Percentiles rank a stretch among this genome's conserved stretches.
Evolutionary conservation across 768 basidiomycete genomes (phyloP).

Genomic region (Hericium alpestre): DNA sequence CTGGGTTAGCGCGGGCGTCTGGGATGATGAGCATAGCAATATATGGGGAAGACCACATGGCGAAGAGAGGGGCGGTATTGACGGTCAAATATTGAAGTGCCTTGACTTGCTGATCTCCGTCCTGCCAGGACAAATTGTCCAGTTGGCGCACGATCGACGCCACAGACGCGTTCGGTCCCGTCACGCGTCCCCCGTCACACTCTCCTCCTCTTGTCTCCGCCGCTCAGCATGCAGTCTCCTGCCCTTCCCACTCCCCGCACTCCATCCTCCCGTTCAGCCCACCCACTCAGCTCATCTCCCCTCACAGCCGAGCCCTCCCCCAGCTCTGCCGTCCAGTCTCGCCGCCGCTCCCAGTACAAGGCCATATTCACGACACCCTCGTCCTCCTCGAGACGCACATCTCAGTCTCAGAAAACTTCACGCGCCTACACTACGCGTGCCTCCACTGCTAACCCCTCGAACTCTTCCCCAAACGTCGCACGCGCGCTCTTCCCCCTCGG

Average conservation of each 20-base stretch:
- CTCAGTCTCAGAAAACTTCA: background rate
- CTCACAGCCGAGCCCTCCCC: slow-evolving; percentile 8
- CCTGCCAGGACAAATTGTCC: background rate
- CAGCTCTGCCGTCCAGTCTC: slow-evolving; percentile 3
- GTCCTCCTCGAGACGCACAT: background rate
- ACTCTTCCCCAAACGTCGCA: background rate
- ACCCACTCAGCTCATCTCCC: slow-evolving; percentile 10
- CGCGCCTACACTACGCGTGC: slow-evolving; percentile 6
- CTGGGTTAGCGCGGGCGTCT: too few species aligned
- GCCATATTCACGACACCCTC: slow-evolving; percentile 4
- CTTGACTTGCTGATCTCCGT: background rate
- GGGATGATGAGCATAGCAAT: too few species aligned
- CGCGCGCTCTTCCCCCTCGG: background rate
- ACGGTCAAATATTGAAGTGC: too few species aligned
- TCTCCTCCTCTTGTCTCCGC: background rate
- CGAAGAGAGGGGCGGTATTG: too few species aligned
- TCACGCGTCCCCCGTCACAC: background rate
- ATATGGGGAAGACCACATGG: too few species aligned
- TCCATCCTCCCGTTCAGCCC: slow-evolving; percentile 4
- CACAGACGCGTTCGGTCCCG: background rate
- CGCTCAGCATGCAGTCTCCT: background rate
- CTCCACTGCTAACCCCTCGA: background rate
- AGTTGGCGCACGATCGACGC: background rate
- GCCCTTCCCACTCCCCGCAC: slow-evolving; percentile 4
- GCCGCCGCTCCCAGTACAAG: slow-evolving; percentile 12